phyloP scores from a whole-genome alignment of 768 basidiomycete species.

The Cytidiella melzeri region DNA sequence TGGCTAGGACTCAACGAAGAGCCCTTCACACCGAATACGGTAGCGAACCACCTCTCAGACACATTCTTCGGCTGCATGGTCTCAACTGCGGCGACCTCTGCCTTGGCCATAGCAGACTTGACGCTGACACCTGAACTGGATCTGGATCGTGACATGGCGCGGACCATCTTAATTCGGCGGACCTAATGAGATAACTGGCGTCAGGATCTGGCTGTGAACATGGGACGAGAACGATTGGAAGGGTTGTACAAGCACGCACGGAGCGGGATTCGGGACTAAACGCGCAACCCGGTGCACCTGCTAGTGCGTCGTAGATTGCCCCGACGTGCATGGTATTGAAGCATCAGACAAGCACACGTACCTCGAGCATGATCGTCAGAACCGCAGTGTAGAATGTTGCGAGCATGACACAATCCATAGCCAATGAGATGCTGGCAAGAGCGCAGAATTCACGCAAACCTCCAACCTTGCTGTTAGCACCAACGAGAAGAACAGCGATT shows the following conservation, averaged over 20 bases:
- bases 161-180: constrained; percentile 61
- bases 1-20: constrained; percentile 38
- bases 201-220: constrained; percentile 3
- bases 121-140: constrained; percentile 14
- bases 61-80: constrained; percentile 16
- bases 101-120: constrained; percentile 7
- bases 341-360: too few species aligned
- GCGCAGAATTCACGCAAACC: constrained; percentile 94
- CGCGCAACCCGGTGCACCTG: too few species aligned
- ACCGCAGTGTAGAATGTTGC: constrained; percentile 88
- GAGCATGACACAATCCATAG: constrained; percentile 81
- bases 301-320: too few species aligned
- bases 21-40: constrained; percentile 43
- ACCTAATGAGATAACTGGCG: constrained; percentile 39
- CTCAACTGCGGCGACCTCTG: constrained; percentile 1
- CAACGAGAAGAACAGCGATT: constrained; percentile 81
- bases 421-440: constrained; percentile 82
- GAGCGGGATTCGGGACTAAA: too few species aligned
- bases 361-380: constrained; percentile 94
- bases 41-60: constrained; percentile 23
- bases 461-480: constrained; percentile 80
- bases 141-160: constrained; percentile 32
- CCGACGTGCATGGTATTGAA: too few species aligned
- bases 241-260: background rate
- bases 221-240: constrained; percentile 4